Evolutionary conservation across 352 stramenopile genomes (phyloP).

Genomic region (Globisporangium recalcitrans): DNA sequence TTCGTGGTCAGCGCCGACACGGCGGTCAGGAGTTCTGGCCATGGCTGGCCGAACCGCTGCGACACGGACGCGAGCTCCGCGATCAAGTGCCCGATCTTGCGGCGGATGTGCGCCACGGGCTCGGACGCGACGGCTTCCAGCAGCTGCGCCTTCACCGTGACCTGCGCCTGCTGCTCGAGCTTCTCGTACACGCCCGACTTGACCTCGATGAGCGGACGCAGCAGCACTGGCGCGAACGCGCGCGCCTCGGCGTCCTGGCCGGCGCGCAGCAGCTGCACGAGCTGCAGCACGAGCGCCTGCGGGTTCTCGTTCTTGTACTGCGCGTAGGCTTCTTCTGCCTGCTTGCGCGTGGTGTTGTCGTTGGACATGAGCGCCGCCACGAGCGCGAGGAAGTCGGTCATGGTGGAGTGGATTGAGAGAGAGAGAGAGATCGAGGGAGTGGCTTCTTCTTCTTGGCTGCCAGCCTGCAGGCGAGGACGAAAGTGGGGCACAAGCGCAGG

Average conservation of each 20-base stretch:
- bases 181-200: slow-evolving; percentile 63
- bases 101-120: slow-evolving; percentile 67
- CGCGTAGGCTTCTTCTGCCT: slow-evolving; percentile 73
- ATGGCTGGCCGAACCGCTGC: slow-evolving; percentile 46
- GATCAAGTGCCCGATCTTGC: slow-evolving; percentile 76
- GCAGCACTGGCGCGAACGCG: slow-evolving; percentile 72
- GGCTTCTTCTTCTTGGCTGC: slow-evolving; percentile 2
- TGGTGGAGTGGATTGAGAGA: slow-evolving; percentile 11
- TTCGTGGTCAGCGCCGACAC: slow-evolving; percentile 58
- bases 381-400: slow-evolving; percentile 69
- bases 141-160: slow-evolving; percentile 62
- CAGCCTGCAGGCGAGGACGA: slow-evolving; percentile 1
- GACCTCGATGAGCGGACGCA: slow-evolving; percentile 69
- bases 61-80: slow-evolving; percentile 63
- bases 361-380: slow-evolving; percentile 72
- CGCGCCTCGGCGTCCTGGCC: slow-evolving; percentile 55
- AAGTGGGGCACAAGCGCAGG: slow-evolving; percentile 1
- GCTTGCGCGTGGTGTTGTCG: slow-evolving; percentile 67
- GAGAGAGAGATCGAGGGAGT: background rate
- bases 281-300: slow-evolving; percentile 53
- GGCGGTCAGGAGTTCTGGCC: slow-evolving; percentile 65
- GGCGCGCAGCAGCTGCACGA: slow-evolving; percentile 59
- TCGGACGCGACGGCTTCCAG: slow-evolving; percentile 61
- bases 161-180: slow-evolving; percentile 49
- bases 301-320: slow-evolving; percentile 60